Conservation (phyloP, 2,329 filamentous ascomycete genomes). For the Alternaria triticimaculans region DNA sequence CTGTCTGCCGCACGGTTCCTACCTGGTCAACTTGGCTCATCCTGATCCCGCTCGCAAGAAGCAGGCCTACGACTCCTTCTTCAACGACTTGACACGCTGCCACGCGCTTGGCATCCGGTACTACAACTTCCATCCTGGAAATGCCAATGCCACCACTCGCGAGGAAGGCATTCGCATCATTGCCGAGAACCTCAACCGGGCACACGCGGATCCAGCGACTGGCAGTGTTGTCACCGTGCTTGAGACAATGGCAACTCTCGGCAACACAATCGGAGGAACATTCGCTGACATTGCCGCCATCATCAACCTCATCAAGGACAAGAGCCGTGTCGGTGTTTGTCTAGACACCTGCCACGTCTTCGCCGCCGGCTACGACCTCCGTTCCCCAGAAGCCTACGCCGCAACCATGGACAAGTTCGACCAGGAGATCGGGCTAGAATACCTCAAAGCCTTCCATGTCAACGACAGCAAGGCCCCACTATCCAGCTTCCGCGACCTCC, state of each 20-base stretch:
- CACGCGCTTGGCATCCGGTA: constrained; percentile 83
- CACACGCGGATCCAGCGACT: constrained; percentile 72
- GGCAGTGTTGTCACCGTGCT: constrained; percentile 79
- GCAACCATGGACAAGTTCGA: constrained; percentile 80
- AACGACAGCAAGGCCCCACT: constrained; percentile 96
- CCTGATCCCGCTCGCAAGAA: constrained; percentile 77
- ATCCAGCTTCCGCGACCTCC: constrained; percentile 80
- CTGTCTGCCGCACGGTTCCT: constrained; percentile 92
- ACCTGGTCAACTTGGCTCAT: constrained; percentile 94
- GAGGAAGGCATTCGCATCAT: constrained; percentile 78
- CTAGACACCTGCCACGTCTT: constrained; percentile 97
- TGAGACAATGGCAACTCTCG: constrained; percentile 90
- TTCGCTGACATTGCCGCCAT: constrained; percentile 89
- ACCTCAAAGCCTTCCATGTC: constrained; percentile 85
- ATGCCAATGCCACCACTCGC: constrained; percentile 70
- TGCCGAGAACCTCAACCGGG: constrained; percentile 79
- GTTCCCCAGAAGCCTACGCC: constrained; percentile 74
- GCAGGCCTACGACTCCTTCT: constrained; percentile 84
- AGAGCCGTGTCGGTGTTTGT: constrained; percentile 86
- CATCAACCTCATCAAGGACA: constrained; percentile 79
- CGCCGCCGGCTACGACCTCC: constrained; percentile 89
- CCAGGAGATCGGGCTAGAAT: constrained; percentile 74
- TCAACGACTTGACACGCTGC: constrained; percentile 87
- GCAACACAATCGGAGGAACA: constrained; percentile 83
- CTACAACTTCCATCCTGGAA: constrained; percentile 99